Conservation (phyloP, 345 rosid genomes). For the Corymbia maculata region DNA sequence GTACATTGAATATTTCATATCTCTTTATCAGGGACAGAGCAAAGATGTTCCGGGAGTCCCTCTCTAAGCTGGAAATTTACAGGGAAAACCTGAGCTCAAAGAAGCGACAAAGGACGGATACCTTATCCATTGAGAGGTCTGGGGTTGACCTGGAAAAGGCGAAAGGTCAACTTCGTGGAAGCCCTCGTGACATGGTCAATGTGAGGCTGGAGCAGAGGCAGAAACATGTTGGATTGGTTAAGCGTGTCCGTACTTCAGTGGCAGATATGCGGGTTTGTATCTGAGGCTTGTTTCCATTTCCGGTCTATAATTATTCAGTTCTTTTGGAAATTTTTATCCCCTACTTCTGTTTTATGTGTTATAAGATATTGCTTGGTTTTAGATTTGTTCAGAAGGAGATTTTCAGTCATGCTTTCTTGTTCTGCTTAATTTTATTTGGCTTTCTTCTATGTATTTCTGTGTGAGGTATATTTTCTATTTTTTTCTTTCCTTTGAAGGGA, state of each 20-base stretch:
- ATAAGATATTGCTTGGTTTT: neutral
- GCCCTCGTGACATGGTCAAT: constrained; percentile 35
- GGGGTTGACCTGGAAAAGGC: constrained; percentile 45
- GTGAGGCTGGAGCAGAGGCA: constrained; percentile 71
- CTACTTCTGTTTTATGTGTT: neutral
- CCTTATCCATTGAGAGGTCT: constrained; percentile 45
- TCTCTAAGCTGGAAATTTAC: constrained; percentile 64
- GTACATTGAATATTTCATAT: constrained; percentile 4
- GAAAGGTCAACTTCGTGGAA: constrained; percentile 63
- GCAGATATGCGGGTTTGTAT: constrained; percentile 77
- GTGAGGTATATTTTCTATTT: neutral
- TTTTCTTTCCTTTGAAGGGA: neutral
- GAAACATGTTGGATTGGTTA: constrained; percentile 63
- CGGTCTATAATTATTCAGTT: neutral
- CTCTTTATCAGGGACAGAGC: constrained; percentile 58
- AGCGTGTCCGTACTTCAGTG: constrained; percentile 60
- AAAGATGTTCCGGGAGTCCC: constrained; percentile 51
- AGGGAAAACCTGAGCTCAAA: constrained; percentile 55
- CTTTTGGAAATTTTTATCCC: neutral
- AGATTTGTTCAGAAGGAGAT: neutral
- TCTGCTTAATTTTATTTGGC: neutral
- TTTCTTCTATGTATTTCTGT: neutral
- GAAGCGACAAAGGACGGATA: constrained; percentile 68
- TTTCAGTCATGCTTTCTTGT: neutral
- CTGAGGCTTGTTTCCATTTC: neutral